These are phyloP conservation scores for Akanthomyces muscarius DNA, from an alignment of 2,329 filamentous ascomycete species.

Conservation along the genomic window DNA sequence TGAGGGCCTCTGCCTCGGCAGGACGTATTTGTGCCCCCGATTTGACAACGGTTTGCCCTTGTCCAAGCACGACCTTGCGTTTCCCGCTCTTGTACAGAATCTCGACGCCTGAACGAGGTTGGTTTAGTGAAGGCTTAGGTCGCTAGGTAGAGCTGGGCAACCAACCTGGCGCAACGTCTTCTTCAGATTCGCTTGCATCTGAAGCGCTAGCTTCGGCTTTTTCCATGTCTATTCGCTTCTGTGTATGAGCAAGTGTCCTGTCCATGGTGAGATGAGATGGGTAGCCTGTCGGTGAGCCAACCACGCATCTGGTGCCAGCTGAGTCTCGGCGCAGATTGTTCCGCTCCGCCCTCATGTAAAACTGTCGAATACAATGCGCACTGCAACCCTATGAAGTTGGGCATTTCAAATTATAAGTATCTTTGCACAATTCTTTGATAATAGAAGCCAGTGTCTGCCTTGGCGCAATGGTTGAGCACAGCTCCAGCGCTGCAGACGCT, in stretches of 20 bases:
- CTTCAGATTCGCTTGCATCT: conserved; percentile 20
- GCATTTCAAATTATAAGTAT: too few species aligned
- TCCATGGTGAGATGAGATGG: not conserved
- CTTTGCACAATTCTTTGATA: too few species aligned
- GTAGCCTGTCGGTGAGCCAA: too few species aligned
- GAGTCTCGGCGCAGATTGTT: too few species aligned
- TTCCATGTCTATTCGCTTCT: not conserved
- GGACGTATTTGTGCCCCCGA: conserved; percentile 24
- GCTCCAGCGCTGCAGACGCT: too few species aligned
- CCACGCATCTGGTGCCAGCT: too few species aligned
- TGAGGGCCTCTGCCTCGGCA: conserved; percentile 27
- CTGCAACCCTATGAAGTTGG: too few species aligned
- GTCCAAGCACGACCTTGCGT: conserved; percentile 24
- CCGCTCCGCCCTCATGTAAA: too few species aligned
- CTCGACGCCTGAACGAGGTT: conserved; percentile 18
- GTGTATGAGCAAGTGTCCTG: not conserved
- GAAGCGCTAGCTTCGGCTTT: not conserved
- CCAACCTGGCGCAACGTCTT: conserved; percentile 24
- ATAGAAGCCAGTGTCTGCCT: too few species aligned
- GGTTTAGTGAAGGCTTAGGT: conserved; percentile 5
- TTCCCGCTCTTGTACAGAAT: conserved; percentile 23
- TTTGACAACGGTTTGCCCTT: conserved; percentile 26
- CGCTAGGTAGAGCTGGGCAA: conserved; percentile 1
- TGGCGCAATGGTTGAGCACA: too few species aligned
- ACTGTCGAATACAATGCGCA: too few species aligned